phyloP scores from a whole-genome alignment of 2,329 filamentous ascomycete species.

The Elsinoe necatrix region DNA sequence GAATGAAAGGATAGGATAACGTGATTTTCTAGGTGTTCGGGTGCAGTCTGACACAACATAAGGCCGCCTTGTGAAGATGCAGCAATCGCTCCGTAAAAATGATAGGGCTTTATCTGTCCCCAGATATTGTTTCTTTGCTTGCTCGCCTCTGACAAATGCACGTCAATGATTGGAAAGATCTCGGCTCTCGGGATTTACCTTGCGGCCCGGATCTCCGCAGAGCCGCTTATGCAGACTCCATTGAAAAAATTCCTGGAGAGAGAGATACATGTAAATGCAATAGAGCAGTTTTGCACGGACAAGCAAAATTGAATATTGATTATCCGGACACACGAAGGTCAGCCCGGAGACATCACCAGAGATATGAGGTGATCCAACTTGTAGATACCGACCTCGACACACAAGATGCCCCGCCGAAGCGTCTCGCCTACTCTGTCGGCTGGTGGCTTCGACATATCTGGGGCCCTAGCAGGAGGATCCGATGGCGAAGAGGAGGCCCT shows the following conservation, averaged over 20 bases:
- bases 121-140: not conserved
- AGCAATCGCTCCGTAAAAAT: not conserved
- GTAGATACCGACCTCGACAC: not conserved
- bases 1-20: no score
- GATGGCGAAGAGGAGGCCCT: not conserved
- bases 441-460: constrained; percentile 15
- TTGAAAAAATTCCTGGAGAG: constrained; percentile 2
- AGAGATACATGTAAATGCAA: not conserved
- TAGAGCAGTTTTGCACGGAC: no score
- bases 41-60: not conserved
- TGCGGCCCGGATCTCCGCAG: not conserved
- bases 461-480: constrained; percentile 6
- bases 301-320: not conserved
- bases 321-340: no score
- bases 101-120: not conserved
- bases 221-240: not conserved
- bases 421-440: constrained; percentile 2
- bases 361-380: not conserved
- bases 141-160: constrained; percentile 5
- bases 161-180: constrained; percentile 2
- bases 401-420: constrained; percentile 3
- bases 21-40: not conserved
- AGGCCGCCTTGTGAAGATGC: not conserved
- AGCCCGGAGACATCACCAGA: no score
- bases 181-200: not conserved